Base-by-base conservation (phyloP, 768 basidiomycete genomes). In the Boletus insuetus region DNA sequence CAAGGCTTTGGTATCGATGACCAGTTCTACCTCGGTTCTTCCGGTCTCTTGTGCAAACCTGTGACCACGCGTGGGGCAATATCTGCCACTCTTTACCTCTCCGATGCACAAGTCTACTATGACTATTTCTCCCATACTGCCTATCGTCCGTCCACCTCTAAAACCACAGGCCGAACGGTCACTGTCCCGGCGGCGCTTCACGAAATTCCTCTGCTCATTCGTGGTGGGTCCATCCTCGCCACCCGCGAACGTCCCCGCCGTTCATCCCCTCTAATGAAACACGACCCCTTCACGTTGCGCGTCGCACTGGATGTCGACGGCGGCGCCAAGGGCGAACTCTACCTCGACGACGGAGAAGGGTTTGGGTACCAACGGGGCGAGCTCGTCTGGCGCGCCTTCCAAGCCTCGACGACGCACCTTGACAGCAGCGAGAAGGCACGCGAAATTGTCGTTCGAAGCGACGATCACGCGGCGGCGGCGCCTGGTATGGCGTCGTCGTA, bases 21-120 rank as follows among this genome's bases (percentile, higher is more conserved):
- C 63, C 97, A 99, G 69, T 98, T 85, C 74, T 98, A 87, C 68
- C 76, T 99, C 53, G 95, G 94, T 12, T 78, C 80, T 13, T 91
- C 92, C 8, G 94, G 96, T 19, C 70, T 99, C 46, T 80, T 99
- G 53, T 87, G 94, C 59, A 96, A 96, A 69, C 97, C 97, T 1
- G 85, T 98, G 51, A 91, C 89, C 0, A 75, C 77, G 19, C 84
- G 86, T 60, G 92, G 83, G 24, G 85, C 75, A 17, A 86, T 77
- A 0, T 83, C 89, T 60, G 75, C 85, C 1, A 78, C 81, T 2
- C 77, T 98, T 6, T 98, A 98, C 70, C 80, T 99, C 37, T 79
- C 91, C 3, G 97, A 97, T 65, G 83, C 92, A 52, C 86, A 92
- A 77, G 86, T 94, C 8, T 98, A 97, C 77, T 99, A 98, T 66